Evolutionary conservation across 495 filamentous ascomycete genomes (phyloP), one percentile per base, ranked within the genome.

Genomic region (Aspergillus incahuasiensis): DNA sequence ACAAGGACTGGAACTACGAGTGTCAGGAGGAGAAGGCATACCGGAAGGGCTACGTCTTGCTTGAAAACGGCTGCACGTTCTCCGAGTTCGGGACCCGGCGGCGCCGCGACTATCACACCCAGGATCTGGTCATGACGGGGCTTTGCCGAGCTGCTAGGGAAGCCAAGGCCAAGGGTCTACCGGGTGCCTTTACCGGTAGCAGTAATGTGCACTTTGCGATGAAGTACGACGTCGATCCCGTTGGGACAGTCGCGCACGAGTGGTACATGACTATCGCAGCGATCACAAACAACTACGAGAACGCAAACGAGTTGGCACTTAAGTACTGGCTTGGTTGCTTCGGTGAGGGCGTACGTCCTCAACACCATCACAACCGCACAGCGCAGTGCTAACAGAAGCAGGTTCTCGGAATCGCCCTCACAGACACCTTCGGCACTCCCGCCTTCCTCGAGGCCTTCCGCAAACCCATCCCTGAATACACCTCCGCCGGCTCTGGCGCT

Each of bases 251-350:
- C 1, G 94, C 95, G 0, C 94, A 98, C 59, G 94, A 98, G 72
- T 98, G 95, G 95, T 97, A 96, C 74, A 98, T 98, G 94, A 90
- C 89, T 39, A 90, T 95, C 50, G 94, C 94, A 15, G 92, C 94
- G 32, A 88, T 96, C 63, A 92, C 88, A 3, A 79, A 88, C 52
- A 83, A 96, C 71, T 98, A 97, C 62, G 74, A 78, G 57, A 79
- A 80, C 48, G 90, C 95, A 6, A 96, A 90, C 53, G 90, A 92
- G 67, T 79, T 85, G 55, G 90, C 88, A 0, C 73, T 98, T 63
- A 72, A 80, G 46, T 89, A 91, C 66, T 98, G 94, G 94, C 78
- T 96, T 18, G 85, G 82, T 12, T 95, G 90, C 58, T 98, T 96
- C 62, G 94, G 92, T 0, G 85, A 91, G 68, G 92, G 91, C 2